Evolutionary conservation across 2,329 filamentous ascomycete genomes (phyloP).

Genomic region (Sarocladium kiliense): DNA sequence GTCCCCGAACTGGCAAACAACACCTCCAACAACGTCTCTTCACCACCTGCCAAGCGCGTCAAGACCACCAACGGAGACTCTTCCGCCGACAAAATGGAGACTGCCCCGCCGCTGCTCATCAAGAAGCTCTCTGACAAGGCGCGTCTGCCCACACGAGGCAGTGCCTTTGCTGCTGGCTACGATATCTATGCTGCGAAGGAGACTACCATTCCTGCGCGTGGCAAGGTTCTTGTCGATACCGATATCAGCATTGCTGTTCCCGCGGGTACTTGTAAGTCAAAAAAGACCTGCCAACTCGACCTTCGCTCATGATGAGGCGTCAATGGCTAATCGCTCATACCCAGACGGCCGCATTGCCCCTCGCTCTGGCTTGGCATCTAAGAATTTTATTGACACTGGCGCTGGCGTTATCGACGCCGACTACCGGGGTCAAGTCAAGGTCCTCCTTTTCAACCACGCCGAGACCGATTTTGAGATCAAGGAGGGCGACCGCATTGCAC

Average conservation of each 20-base stretch:
- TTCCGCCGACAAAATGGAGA: slow-evolving; percentile 27
- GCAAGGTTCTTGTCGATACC: slow-evolving; percentile 83
- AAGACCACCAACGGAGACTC: slow-evolving; percentile 49
- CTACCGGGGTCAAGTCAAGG: slow-evolving; percentile 90
- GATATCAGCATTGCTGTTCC: slow-evolving; percentile 90
- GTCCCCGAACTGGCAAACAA: slow-evolving; percentile 34
- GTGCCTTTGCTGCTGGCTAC: slow-evolving; percentile 86
- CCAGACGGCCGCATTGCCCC: slow-evolving; percentile 84
- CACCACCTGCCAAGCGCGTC: slow-evolving; percentile 74
- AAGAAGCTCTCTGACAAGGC: slow-evolving; percentile 81
- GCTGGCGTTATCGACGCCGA: slow-evolving; percentile 97
- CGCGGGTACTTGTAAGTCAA: slow-evolving; percentile 74
- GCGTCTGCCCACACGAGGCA: slow-evolving; percentile 81
- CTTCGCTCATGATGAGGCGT: not conserved
- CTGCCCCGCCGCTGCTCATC: slow-evolving; percentile 65
- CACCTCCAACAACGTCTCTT: slow-evolving; percentile 49
- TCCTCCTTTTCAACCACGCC: slow-evolving; percentile 88
- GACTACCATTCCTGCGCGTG: slow-evolving; percentile 71
- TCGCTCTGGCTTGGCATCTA: slow-evolving; percentile 83
- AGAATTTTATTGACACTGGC: slow-evolving; percentile 94
- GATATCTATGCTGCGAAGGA: slow-evolving; percentile 80
- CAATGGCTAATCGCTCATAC: not conserved
- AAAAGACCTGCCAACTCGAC: not conserved
- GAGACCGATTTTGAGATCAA: slow-evolving; percentile 77
- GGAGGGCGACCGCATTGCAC: slow-evolving; percentile 85